phyloP scores from a whole-genome alignment of 2,329 filamentous ascomycete genomes.

The Aspergillus amoenus region DNA sequence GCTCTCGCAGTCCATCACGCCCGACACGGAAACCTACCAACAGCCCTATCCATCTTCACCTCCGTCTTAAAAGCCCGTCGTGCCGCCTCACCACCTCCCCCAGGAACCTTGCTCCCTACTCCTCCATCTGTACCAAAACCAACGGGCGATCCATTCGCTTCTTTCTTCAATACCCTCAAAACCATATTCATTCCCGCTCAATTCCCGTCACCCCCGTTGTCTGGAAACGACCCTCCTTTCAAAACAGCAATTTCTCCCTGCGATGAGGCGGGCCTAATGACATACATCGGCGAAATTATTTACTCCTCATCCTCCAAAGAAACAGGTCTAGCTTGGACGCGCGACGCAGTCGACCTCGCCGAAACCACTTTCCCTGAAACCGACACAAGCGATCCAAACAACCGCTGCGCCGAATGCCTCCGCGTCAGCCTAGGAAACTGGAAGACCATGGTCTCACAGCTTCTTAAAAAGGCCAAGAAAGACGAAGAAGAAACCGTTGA shows the following conservation, averaged over 20 bases:
- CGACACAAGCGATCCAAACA: slow-evolving; percentile 43
- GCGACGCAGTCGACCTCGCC: slow-evolving; percentile 78
- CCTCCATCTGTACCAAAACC: slow-evolving; percentile 22
- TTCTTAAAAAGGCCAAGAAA: slow-evolving; percentile 49
- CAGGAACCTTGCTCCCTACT: slow-evolving; percentile 24
- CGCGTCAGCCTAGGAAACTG: slow-evolving; percentile 76
- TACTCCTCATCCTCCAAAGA: slow-evolving; percentile 67
- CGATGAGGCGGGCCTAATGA: slow-evolving; percentile 80
- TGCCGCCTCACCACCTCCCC: slow-evolving; percentile 48
- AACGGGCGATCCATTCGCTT: slow-evolving; percentile 28
- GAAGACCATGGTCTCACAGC: slow-evolving; percentile 71
- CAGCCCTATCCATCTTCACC: slow-evolving; percentile 79
- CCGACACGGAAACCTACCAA: slow-evolving; percentile 61
- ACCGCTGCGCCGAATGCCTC: slow-evolving; percentile 75
- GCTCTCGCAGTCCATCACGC: slow-evolving; percentile 78
- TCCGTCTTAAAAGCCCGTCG: slow-evolving; percentile 79
- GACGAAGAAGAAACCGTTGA: slow-evolving; percentile 37
- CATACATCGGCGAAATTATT: slow-evolving; percentile 92
- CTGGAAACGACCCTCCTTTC: slow-evolving; percentile 67
- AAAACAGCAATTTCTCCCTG: slow-evolving; percentile 68
- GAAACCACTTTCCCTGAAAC: slow-evolving; percentile 59
- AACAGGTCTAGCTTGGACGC: slow-evolving; percentile 82
- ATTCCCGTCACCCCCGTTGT: slow-evolving; percentile 69
- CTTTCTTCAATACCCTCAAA: slow-evolving; percentile 40
- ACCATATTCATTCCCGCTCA: slow-evolving; percentile 52